A percentile compares a stretch with the other conserved stretches of the same genome.
Evolutionary conservation across 1,139 yeast genomes (phyloP).

Genomic region (Candida labiduridarum): DNA sequence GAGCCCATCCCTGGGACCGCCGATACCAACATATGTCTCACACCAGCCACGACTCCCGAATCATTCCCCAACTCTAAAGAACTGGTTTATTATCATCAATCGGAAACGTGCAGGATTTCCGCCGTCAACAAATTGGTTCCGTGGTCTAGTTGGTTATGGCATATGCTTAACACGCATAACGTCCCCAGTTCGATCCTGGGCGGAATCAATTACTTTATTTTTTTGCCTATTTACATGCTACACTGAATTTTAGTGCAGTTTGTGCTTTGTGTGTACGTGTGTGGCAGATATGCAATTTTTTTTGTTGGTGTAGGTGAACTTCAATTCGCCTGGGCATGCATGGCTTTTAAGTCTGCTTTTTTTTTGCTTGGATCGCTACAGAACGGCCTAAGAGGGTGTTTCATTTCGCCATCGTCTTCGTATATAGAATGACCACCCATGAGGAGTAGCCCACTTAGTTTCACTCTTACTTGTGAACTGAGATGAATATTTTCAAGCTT

Average conservation of each 20-base stretch:
- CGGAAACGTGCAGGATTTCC: too few species aligned
- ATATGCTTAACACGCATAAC: slow-evolving; percentile 99
- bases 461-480: background rate
- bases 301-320: background rate
- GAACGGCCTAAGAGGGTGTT: background rate
- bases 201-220: slow-evolving; percentile 65
- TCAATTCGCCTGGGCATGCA: too few species aligned
- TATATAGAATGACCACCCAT: too few species aligned
- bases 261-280: background rate
- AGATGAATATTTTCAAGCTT: background rate
- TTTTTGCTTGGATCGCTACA: background rate
- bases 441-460: too few species aligned
- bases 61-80: too few species aligned
- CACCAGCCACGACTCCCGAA: too few species aligned
- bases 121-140: slow-evolving; percentile 41
- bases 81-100: too few species aligned
- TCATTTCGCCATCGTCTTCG: too few species aligned
- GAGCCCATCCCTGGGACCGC: too few species aligned
- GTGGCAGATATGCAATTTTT: background rate
- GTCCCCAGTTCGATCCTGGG: slow-evolving; percentile 99
- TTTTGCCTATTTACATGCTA: background rate
- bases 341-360: too few species aligned
- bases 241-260: background rate
- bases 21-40: too few species aligned
- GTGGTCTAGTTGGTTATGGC: slow-evolving; percentile 99